Evolutionary conservation across 2,329 filamentous ascomycete species (phyloP).

Genomic region (Xylariaceae sp.): DNA sequence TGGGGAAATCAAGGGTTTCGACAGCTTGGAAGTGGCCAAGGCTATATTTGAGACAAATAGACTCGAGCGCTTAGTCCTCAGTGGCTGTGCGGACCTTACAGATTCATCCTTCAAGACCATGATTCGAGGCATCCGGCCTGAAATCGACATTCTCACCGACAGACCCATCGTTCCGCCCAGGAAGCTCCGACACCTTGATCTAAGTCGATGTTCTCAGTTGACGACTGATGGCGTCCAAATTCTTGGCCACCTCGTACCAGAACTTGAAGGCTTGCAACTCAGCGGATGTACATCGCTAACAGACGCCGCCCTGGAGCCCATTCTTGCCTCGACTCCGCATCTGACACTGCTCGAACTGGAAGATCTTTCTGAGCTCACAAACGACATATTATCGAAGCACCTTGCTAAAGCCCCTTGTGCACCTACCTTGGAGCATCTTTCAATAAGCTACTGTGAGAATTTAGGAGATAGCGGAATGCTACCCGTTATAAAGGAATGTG

Average conservation of each 20-base stretch:
- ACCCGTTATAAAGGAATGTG: conserved; percentile 74
- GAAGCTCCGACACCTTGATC: conserved; percentile 77
- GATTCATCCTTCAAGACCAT: conserved; percentile 73
- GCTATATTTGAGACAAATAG: conserved; percentile 77
- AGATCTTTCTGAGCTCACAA: conserved; percentile 75
- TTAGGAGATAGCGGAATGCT: conserved; percentile 82
- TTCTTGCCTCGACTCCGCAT: conserved; percentile 72
- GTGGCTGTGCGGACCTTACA: conserved; percentile 73
- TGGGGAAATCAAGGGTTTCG: conserved; percentile 77
- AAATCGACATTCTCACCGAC: conserved; percentile 78
- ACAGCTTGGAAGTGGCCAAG: conserved; percentile 68
- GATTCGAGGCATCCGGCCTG: conserved; percentile 71
- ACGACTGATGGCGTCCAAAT: conserved; percentile 70
- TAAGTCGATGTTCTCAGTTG: conserved; percentile 74
- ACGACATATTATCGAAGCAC: conserved; percentile 66
- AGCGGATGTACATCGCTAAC: conserved; percentile 73
- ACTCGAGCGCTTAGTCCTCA: conserved; percentile 78
- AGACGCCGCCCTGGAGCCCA: conserved; percentile 67
- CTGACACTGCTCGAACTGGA: conserved; percentile 89
- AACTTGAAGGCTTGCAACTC: conserved; percentile 79
- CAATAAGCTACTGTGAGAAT: conserved; percentile 85
- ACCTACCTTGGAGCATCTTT: conserved; percentile 70
- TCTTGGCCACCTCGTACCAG: conserved; percentile 71
- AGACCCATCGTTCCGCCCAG: conserved; percentile 73
- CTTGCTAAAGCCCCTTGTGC: conserved; percentile 77